A percentile compares a stretch with the other conserved stretches of the same genome.
Conservation (phyloP, 768 basidiomycete genomes). For the Tulasnella sp. region DNA sequence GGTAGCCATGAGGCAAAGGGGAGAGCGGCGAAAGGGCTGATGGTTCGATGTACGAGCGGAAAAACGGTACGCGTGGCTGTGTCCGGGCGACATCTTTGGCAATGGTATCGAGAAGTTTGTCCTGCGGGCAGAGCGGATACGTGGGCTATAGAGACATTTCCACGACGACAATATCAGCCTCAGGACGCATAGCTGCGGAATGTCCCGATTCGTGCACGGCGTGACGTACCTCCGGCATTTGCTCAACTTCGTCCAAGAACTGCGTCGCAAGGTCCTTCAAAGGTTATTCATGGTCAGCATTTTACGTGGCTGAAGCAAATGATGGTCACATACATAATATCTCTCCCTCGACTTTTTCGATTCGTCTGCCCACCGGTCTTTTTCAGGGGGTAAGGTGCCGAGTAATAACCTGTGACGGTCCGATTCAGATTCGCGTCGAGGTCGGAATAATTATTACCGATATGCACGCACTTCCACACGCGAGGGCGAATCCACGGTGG, state of each 20-base stretch:
- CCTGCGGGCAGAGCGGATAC: conserved; percentile 13
- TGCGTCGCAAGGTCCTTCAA: conserved; percentile 16
- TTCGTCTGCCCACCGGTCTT: conserved; percentile 8
- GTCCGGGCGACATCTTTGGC: conserved; percentile 21
- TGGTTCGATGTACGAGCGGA: conserved; percentile 14
- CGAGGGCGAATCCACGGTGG: conserved; percentile 14
- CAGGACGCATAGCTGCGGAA: background rate
- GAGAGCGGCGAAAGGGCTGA: background rate
- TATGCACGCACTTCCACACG: conserved; percentile 12
- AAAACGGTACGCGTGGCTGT: conserved; percentile 20
- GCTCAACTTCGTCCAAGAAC: conserved; percentile 16
- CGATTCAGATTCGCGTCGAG: background rate
- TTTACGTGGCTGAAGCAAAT: background rate
- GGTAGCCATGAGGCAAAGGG: background rate
- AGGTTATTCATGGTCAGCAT: background rate
- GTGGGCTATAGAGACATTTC: conserved; percentile 9
- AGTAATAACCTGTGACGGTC: conserved; percentile 12
- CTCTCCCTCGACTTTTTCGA: background rate
- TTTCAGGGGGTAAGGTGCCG: conserved; percentile 16
- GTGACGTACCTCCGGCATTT: conserved; percentile 2
- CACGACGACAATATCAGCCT: background rate
- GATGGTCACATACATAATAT: conserved; percentile 13
- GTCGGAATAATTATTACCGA: background rate
- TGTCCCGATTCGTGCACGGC: background rate
- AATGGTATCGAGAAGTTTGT: conserved; percentile 20